phyloP scores from a whole-genome alignment of 495 filamentous ascomycete genomes.

The Daldinia bambusicola region DNA sequence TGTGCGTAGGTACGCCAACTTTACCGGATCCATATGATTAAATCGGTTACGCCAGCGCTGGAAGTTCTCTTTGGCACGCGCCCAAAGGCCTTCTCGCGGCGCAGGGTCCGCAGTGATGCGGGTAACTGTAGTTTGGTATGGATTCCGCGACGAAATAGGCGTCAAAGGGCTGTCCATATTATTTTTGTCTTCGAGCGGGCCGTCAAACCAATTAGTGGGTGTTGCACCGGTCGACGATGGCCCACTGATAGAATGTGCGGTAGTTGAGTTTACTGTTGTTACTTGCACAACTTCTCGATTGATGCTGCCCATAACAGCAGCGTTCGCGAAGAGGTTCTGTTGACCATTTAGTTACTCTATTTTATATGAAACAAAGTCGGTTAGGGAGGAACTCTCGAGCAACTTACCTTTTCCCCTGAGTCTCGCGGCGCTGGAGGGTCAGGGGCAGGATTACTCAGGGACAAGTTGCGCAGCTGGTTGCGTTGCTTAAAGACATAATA shows the following conservation, averaged over 20 bases:
- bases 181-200: conserved; percentile 35
- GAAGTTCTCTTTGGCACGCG: conserved; percentile 16
- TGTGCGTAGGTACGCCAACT: conserved; percentile 81
- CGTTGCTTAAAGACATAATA: conserved; percentile 72
- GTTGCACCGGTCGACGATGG: conserved; percentile 30
- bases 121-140: conserved; percentile 41
- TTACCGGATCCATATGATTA: conserved; percentile 65
- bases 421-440: conserved; percentile 40
- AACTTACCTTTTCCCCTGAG: conserved; percentile 56
- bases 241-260: conserved; percentile 20
- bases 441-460: conserved; percentile 49
- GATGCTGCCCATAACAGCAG: conserved; percentile 48
- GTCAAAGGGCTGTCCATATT: conserved; percentile 24
- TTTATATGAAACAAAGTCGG: not conserved
- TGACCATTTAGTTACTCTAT: not conserved
- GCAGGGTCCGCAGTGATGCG: conserved; percentile 37
- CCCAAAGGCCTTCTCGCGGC: conserved; percentile 28
- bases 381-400: no score
- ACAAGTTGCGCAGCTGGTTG: conserved; percentile 63
- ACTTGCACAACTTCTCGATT: conserved; percentile 48
- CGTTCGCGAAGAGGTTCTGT: conserved; percentile 45
- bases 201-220: conserved; percentile 45
- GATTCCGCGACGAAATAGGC: conserved; percentile 21
- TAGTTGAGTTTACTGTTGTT: conserved; percentile 47
- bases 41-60: conserved; percentile 47